Base-by-base conservation (phyloP, 2,329 filamentous ascomycete genomes). In the Teratosphaeria pseudoeucalypti region DNA sequence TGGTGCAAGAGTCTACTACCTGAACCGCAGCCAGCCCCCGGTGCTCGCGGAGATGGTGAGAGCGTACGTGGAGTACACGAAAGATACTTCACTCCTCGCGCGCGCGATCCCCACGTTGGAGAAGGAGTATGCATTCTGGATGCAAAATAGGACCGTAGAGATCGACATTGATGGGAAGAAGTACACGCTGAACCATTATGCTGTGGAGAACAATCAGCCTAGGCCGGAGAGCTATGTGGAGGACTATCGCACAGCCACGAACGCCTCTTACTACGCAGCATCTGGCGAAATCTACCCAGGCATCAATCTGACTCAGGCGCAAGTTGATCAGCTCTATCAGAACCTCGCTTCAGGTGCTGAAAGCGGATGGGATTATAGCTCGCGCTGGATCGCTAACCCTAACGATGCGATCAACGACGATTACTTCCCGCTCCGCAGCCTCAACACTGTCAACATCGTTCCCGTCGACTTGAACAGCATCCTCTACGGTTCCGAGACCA, bases 391-490 rank as follows among this genome's bases (percentile, higher is more conserved):
- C 47, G 73, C 75, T 10, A 79, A 78, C 26, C 43, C 84, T 84
- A 0, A 69, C 73, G 84, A 87, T 67, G 83, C 85, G 6, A 79
- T 79, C 37, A 72, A 75, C 29, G 82, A 86, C 65, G 76, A 80
- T 23, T 86, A 83, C 70, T 88, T 88, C 72, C 85, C 85, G 0
- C 76, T 88, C 9, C 81, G 85, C 34, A 85, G 80, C 14, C 78
- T 87, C 52, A 86, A 87, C 70, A 80, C 80, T 6, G 74, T 75
- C 59, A 78, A 82, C 54, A 78, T 82, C 11, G 74, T 88, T 1
- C 83, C 84, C 1, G 83, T 88, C 2, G 85, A 87, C 59, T 78
- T 88, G 62, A 88, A 88, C 71, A 82, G 84, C 1, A 87, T 88
- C 53, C 73, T 88, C 9, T 88, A 87, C 70, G 79, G 79, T 65